Conservation (phyloP, 306 rosid genomes). For the Astragalus glycyphyllos region DNA sequence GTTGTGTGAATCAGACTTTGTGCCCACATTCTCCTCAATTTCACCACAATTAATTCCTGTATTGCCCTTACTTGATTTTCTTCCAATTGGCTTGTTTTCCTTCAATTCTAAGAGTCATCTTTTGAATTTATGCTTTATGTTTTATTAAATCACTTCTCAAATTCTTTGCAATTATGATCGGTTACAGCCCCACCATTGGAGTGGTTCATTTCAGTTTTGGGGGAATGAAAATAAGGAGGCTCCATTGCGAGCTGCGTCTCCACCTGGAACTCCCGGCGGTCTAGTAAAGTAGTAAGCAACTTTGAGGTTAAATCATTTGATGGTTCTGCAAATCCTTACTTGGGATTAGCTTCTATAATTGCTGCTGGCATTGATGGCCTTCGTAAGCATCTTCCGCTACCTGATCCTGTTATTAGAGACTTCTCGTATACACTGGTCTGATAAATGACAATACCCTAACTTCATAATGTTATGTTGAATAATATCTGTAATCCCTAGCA, state of each 20-base stretch:
- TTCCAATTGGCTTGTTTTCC: too few relatives aligned
- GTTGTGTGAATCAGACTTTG: too few relatives aligned
- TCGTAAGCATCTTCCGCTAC: slow-evolving; percentile 73
- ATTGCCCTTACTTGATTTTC: too few relatives aligned
- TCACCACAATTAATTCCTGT: too few relatives aligned
- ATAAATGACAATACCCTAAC: too few relatives aligned
- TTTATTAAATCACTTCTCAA: slow-evolving; percentile 9
- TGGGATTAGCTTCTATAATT: slow-evolving; percentile 80
- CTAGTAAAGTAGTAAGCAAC: slow-evolving; percentile 76
- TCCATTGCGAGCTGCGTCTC: slow-evolving; percentile 82
- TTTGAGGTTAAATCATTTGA: slow-evolving; percentile 90
- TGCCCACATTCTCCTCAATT: too few relatives aligned
- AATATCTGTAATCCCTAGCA: too few relatives aligned
- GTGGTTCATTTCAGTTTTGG: slow-evolving; percentile 92
- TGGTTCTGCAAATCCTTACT: slow-evolving; percentile 89
- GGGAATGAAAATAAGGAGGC: slow-evolving; percentile 94
- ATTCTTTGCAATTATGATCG: slow-evolving; percentile 74
- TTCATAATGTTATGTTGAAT: too few relatives aligned
- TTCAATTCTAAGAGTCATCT: too few relatives aligned
- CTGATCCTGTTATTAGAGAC: slow-evolving; percentile 85
- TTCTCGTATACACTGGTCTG: too few relatives aligned
- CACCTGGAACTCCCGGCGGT: slow-evolving; percentile 79
- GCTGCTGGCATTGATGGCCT: slow-evolving; percentile 97
- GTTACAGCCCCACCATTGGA: slow-evolving; percentile 84
- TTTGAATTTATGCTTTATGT: not conserved